Evolutionary conservation across 768 basidiomycete genomes (phyloP).

Genomic region (Amanita polypyramis): DNA sequence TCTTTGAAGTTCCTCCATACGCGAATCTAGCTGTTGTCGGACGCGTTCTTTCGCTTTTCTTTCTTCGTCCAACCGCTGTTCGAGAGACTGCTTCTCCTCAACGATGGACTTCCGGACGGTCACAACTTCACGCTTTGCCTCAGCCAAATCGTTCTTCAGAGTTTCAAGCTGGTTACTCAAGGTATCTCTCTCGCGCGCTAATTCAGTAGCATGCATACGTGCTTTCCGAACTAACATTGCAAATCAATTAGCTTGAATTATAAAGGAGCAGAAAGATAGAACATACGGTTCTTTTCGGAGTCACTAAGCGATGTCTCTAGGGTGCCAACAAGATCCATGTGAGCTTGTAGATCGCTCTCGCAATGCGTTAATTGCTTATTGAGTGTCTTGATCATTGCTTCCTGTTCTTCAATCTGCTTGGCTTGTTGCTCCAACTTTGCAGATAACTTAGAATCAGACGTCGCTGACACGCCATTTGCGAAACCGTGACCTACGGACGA

Average conservation of each 20-base stretch:
- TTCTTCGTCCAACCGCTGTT: conserved; percentile 78
- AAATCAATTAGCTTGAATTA: conserved; percentile 5
- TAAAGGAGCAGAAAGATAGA: conserved; percentile 3
- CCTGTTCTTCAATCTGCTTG: conserved; percentile 74
- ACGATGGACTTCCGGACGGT: conserved; percentile 70
- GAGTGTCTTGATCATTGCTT: conserved; percentile 85
- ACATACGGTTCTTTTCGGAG: conserved; percentile 87
- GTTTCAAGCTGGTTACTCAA: conserved; percentile 53
- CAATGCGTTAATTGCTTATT: conserved; percentile 93
- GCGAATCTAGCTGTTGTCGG: conserved; percentile 75
- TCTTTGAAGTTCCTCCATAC: conserved; percentile 77
- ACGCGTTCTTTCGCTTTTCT: conserved; percentile 83
- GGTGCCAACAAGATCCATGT: conserved; percentile 81
- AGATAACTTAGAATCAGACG: conserved; percentile 44
- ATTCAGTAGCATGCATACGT: conserved; percentile 86
- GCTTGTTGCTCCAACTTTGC: conserved; percentile 62
- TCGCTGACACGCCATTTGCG: conserved; percentile 25
- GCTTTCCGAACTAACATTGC: conserved; percentile 69
- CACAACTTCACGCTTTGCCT: conserved; percentile 72
- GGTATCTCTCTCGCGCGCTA: conserved; percentile 78
- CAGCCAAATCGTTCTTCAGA: conserved; percentile 63
- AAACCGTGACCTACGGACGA: conserved; percentile 45
- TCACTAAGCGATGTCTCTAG: conserved; percentile 83
- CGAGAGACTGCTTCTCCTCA: conserved; percentile 82
- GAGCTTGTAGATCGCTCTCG: conserved; percentile 82